Percentiles rank a stretch among this genome's conserved stretches.
phyloP scores from a whole-genome alignment of 2,329 filamentous ascomycete species.

The Microsporum audouinii region DNA sequence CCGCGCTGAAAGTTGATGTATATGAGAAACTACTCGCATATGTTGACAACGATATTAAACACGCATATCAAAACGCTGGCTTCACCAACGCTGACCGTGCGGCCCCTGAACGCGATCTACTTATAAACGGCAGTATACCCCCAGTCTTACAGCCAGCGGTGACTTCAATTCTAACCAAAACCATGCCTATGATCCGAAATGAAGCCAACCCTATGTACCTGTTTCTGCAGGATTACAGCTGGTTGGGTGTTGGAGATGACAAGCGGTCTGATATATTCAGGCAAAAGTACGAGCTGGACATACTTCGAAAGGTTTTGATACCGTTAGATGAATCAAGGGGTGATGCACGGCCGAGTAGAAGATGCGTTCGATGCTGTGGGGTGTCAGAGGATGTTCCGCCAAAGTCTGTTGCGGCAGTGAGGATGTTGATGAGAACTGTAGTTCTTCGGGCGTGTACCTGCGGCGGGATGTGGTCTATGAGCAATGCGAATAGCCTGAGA shows the following conservation, averaged over 20 bases:
- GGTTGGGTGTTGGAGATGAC: slow-evolving; percentile 56
- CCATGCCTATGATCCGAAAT: slow-evolving; percentile 46
- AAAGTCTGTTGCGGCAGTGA: slow-evolving; percentile 26
- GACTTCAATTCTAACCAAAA: slow-evolving; percentile 37
- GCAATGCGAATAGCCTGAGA: slow-evolving; percentile 13
- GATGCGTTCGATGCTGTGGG: slow-evolving; percentile 50
- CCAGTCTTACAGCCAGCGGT: slow-evolving; percentile 41
- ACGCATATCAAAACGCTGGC: slow-evolving; percentile 41
- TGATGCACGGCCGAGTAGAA: slow-evolving; percentile 29
- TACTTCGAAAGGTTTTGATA: slow-evolving; percentile 39
- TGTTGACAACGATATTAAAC: slow-evolving; percentile 54
- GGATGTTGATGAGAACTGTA: slow-evolving; percentile 29
- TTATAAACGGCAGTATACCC: slow-evolving; percentile 43
- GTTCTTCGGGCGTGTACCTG: slow-evolving; percentile 31
- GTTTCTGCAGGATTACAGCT: slow-evolving; percentile 60
- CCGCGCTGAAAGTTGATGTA: slow-evolving; percentile 48
- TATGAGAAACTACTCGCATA: slow-evolving; percentile 55
- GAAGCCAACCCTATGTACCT: slow-evolving; percentile 55
- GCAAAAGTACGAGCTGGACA: slow-evolving; percentile 48
- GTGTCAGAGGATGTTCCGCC: slow-evolving; percentile 52
- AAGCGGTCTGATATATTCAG: slow-evolving; percentile 48
- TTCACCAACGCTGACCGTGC: slow-evolving; percentile 37
- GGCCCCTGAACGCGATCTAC: slow-evolving; percentile 42
- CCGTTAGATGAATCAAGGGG: slow-evolving; percentile 7
- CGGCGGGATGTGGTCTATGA: slow-evolving; percentile 31